Percentiles rank a stretch among this genome's conserved stretches.
phyloP scores from a whole-genome alignment of 345 rosid species.

The Linum trigynum region DNA sequence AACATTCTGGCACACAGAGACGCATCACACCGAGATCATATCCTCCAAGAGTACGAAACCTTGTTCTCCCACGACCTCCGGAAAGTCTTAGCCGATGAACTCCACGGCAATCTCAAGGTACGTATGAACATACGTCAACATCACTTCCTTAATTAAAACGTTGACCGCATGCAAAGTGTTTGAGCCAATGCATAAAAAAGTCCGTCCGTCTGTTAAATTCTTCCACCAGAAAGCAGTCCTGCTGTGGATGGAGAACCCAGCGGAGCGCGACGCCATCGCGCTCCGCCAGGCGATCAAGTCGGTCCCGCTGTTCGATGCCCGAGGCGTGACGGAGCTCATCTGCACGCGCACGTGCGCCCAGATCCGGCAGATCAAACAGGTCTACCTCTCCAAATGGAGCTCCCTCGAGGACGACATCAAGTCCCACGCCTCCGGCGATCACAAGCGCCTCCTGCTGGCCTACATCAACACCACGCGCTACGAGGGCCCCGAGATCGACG shows the following conservation, averaged over 20 bases:
- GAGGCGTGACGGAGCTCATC: slow-evolving; percentile 42
- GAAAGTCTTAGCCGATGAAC: slow-evolving; percentile 46
- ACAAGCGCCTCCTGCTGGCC: slow-evolving; percentile 45
- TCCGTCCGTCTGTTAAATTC: neutral
- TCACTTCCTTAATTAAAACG: neutral
- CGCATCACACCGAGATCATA: slow-evolving; percentile 40
- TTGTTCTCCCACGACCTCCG: slow-evolving; percentile 36
- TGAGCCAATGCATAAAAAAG: neutral
- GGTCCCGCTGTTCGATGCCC: slow-evolving; percentile 38
- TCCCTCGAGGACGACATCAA: slow-evolving; percentile 39
- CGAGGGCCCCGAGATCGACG: slow-evolving; percentile 65
- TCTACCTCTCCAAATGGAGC: slow-evolving; percentile 26
- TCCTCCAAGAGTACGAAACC: slow-evolving; percentile 51
- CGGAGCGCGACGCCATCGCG: slow-evolving; percentile 34
- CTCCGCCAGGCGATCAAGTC: slow-evolving; percentile 31
- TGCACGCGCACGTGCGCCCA: slow-evolving; percentile 45
- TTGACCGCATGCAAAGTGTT: too few species aligned
- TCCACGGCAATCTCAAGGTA: slow-evolving; percentile 57
- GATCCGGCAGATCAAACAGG: slow-evolving; percentile 46
- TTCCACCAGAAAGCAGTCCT: slow-evolving; percentile 40
- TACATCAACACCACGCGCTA: slow-evolving; percentile 42
- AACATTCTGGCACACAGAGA: slow-evolving; percentile 45
- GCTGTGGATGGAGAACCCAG: slow-evolving; percentile 51
- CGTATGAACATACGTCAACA: neutral
- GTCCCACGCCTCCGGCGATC: slow-evolving; percentile 38